Conservation (phyloP, 1,284 basidiomycete species). For the Cutaneotrichosporon mucoides region DNA sequence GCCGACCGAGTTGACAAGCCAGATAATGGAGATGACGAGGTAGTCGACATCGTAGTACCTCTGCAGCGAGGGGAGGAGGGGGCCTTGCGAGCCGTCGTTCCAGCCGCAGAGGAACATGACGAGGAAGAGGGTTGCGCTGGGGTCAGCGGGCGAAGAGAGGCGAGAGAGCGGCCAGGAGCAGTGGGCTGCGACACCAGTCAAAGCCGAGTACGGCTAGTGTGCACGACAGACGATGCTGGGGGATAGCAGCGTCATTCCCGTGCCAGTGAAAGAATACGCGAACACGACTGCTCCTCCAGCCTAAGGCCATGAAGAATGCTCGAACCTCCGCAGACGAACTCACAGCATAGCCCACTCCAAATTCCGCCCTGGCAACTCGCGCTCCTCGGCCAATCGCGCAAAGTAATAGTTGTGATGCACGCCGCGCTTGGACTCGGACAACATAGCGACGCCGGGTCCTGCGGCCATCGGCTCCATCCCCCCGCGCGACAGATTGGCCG, state of each 20-base stretch:
- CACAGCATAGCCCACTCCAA: constrained; percentile 31
- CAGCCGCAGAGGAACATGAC: constrained; percentile 55
- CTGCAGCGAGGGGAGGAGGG: constrained; percentile 59
- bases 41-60: constrained; percentile 51
- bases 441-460: neutral
- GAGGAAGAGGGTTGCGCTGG: constrained; percentile 29
- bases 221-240: too few species aligned
- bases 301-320: neutral
- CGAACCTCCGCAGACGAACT: constrained; percentile 6
- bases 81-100: constrained; percentile 62
- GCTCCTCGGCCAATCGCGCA: constrained; percentile 22
- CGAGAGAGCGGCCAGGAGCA: too few species aligned
- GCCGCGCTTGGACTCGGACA: neutral
- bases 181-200: too few species aligned
- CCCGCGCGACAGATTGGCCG: neutral
- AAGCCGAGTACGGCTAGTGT: too few species aligned
- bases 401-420: constrained; percentile 22
- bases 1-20: constrained; percentile 57
- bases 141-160: constrained; percentile 2
- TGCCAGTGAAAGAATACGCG: too few species aligned
- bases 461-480: neutral
- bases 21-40: constrained; percentile 55
- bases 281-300: too few species aligned
- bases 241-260: too few species aligned
- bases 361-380: constrained; percentile 22